Base-by-base conservation (phyloP, 345 rosid species). In the Angophora floribunda region DNA sequence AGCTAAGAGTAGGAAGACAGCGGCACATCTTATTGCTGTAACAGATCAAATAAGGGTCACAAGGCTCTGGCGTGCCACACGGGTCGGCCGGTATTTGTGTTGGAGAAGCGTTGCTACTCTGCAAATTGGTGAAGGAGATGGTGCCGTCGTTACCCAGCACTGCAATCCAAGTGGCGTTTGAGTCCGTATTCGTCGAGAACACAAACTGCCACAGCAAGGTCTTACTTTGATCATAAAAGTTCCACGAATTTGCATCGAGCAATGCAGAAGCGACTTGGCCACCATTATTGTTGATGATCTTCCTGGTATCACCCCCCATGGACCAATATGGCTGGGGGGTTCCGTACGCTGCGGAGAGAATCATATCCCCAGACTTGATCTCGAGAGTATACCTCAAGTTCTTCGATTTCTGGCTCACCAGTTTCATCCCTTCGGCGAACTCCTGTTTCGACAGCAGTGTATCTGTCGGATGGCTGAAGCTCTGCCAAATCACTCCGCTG, bases 311-410 rank as follows among this genome's bases (percentile, higher is more conserved):
- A 8, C 51, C 78, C 12, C 75, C 84, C 89, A 94, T 86, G 17
- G 94, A 91, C 95, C 96, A 94, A 88, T 94, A 94, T 1, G 88
- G 88, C 88, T 94, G 95, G 2, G 95, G 92, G 44, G 92, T 91
- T 61, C 36, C 87, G 63, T 90, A 93, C 45, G 89, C 95, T 1
- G 91, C 93, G 78, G 86, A 92, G 87, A 93, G 91, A 52, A 91
- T 51, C 87, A 92, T 44, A 86, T 93, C 89, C 3, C 92, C 93
- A 10, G 89, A 88, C 90, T 87, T 89, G 49, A 93, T 90, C 87
- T 92, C 92, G 85, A 94, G 96, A 61, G 78, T 88, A 80, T 89
- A 86, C 55, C 67, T 88, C 88, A 91, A 16, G 55, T 85, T 82
- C 30, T 89, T 84, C 17, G 51, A 86, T 12, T 84, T 88, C 4